Conservation (phyloP, 148 eudicot genomes). For the Chenopodium formosanum region DNA sequence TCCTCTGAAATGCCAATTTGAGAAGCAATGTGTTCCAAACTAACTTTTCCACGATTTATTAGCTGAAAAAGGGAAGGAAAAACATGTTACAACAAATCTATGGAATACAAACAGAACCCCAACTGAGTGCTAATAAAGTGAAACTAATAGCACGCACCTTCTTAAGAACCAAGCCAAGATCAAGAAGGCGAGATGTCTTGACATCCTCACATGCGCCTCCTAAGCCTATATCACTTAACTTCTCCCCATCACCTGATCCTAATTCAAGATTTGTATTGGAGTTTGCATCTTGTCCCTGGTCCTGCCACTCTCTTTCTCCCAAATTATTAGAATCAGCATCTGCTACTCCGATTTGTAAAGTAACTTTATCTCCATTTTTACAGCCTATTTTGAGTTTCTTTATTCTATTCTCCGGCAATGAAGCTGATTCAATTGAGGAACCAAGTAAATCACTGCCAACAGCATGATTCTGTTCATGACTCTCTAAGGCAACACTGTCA, state of each 20-base stretch:
- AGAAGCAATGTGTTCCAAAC: conserved; percentile 60
- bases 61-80: conserved; percentile 43
- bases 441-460: conserved; percentile 34
- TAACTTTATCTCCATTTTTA: conserved; percentile 55
- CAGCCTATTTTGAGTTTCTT: conserved; percentile 50
- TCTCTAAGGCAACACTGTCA: conserved; percentile 23
- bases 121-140: neutral
- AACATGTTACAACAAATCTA: conserved; percentile 5
- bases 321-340: conserved; percentile 29
- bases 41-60: conserved; percentile 69
- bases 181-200: conserved; percentile 31
- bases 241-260: conserved; percentile 38
- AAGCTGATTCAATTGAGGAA: conserved; percentile 24
- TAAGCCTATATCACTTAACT: conserved; percentile 27
- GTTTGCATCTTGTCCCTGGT: conserved; percentile 27
- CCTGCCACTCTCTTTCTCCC: conserved; percentile 33
- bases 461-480: conserved; percentile 31
- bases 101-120: neutral
- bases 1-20: conserved; percentile 62
- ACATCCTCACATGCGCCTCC: conserved; percentile 35
- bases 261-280: conserved; percentile 34
- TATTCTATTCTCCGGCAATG: conserved; percentile 31
- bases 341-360: conserved; percentile 31
- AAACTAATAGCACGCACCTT: conserved; percentile 50
- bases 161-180: conserved; percentile 53